Base-by-base conservation (phyloP, 495 filamentous ascomycete species). In the Tuber borchii region DNA sequence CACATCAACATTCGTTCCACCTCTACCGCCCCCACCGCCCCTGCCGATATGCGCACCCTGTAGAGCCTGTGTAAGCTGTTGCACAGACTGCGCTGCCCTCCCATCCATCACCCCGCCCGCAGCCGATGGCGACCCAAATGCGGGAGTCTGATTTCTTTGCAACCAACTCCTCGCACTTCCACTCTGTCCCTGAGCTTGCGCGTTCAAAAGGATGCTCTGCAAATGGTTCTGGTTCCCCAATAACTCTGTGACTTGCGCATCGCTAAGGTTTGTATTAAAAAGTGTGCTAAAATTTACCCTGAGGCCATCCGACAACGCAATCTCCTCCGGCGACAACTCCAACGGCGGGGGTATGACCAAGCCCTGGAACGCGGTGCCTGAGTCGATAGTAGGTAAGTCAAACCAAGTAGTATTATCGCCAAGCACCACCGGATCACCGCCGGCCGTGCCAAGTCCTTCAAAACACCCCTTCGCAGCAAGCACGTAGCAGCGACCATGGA, bases 391-490 rank as follows among this genome's bases (percentile, higher is more conserved):
- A 14, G 78, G 77, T 19, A 83, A 76, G 22, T 80, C 80, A 12
- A 46, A 77, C 84, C 82, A 85, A n/a, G 48, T 79, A 20, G 77
- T 71, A 19, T 71, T 76, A 56, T 77, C 51, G n/a, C 74, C 73
- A 68, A 82, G 72, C 45, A 78, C 42, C 34, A 75, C 69, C 69
- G 80, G 70, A 26, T 34, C 56, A 1, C 65, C 72, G 17, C 77
- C 71, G 7, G 77, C 70, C n/a, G 78, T 71, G 26, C 31, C 14
- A 34, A 65, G 31, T 65, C 56, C 26, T 65, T 34, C 56, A 75
- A 85, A 85, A 45, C 80, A 82, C 43, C 84, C 84, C 69, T 85
- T 85, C 14, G 83, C 84, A 7, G 79, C 84, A 48, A 85, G 81
- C 4, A 85, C 76, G 26, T 81, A 77, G 8, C 85, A 72, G 12